phyloP scores from a whole-genome alignment of 495 filamentous ascomycete species.

The Schizothecium vesticola region DNA sequence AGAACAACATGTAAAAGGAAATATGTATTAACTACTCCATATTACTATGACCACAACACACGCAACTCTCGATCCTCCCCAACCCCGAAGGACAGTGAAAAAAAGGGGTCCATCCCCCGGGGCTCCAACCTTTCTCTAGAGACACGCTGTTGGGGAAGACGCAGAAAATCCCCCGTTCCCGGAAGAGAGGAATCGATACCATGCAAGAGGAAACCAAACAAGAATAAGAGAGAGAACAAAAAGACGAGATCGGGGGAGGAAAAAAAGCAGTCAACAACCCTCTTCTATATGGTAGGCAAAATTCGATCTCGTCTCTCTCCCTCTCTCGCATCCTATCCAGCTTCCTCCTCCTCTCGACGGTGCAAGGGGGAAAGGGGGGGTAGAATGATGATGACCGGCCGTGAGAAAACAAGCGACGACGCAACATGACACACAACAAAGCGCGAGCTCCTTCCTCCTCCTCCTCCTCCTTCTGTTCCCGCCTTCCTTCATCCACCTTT shows the following conservation, averaged over 20 bases:
- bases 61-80: neutral
- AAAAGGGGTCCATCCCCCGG: neutral
- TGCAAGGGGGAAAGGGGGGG: neutral
- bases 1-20: neutral
- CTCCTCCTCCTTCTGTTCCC: neutral
- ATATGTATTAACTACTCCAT: neutral
- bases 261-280: neutral
- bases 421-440: neutral
- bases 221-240: neutral
- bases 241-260: neutral
- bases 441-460: neutral
- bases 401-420: neutral
- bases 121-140: neutral
- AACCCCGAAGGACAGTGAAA: neutral
- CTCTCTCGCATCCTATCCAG: neutral
- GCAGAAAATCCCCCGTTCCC: neutral
- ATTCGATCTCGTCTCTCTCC: neutral
- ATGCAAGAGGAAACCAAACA: neutral
- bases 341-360: neutral
- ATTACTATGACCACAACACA: neutral
- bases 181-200: neutral
- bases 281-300: neutral
- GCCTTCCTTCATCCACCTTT: neutral
- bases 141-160: neutral
- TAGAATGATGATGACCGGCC: conserved; percentile 6